phyloP scores from a whole-genome alignment of 257 asterid species.

The Salvia miltiorrhiza region DNA sequence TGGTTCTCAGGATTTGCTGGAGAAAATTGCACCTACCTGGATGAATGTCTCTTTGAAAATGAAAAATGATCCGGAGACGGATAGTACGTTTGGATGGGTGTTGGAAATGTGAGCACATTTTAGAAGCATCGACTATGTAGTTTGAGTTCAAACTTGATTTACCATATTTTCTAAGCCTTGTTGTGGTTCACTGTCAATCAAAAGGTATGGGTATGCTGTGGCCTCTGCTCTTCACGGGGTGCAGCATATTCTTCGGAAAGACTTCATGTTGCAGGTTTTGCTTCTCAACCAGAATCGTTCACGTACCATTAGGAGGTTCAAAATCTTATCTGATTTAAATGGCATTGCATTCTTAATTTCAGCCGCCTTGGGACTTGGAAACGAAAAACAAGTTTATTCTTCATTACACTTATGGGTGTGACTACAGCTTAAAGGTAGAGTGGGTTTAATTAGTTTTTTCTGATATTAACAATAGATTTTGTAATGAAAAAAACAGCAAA shows the following conservation, averaged over 20 bases:
- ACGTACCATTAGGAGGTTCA: background rate
- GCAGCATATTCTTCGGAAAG: constrained; percentile 51
- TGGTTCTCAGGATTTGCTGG: constrained; percentile 43
- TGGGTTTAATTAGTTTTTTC: background rate
- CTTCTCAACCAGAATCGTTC: constrained; percentile 1
- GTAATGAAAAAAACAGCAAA: background rate
- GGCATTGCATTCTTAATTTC: constrained; percentile 18
- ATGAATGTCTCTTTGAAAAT: constrained; percentile 52
- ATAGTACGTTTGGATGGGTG: constrained; percentile 60
- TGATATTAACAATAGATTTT: background rate
- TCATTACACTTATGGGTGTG: constrained; percentile 62
- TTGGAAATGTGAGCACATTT: constrained; percentile 49
- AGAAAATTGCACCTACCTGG: constrained; percentile 64
- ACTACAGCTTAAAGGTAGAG: constrained; percentile 55
- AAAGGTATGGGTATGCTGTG: constrained; percentile 72
- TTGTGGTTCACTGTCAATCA: background rate
- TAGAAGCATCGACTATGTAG: background rate
- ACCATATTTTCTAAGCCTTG: constrained; percentile 8
- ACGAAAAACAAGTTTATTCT: constrained; percentile 45
- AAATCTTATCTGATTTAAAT: background rate
- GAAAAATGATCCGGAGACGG: constrained; percentile 56
- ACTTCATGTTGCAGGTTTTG: constrained; percentile 69
- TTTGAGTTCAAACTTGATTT: constrained; percentile 11
- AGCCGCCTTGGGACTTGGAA: constrained; percentile 75
- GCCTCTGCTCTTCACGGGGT: constrained; percentile 73